Base-by-base conservation (phyloP, 2,329 filamentous ascomycete genomes). In the Apiospora pterosperma region DNA sequence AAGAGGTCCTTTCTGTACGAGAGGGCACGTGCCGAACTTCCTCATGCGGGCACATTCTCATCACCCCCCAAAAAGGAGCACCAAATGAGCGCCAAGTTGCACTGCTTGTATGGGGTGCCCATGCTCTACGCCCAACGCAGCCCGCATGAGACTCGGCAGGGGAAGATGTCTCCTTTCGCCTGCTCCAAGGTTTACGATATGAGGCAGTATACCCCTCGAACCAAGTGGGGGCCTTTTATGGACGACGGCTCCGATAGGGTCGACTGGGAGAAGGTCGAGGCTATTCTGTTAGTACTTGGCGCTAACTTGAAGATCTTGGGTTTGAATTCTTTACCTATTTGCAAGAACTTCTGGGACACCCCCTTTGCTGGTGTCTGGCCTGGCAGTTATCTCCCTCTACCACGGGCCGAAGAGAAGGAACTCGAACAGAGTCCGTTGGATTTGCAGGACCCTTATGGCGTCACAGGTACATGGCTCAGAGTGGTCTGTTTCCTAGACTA, bases 231-330 rank as follows among this genome's bases (percentile, higher is more conserved):
- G 0, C 92, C 92, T 0, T 94, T 92, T 70, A 78, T 84, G 71
- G 79, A 85, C 61, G 90, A 93, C 71, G 86, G 84, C 1, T 83
- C 80, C 2, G 82, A 80, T 62, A 76, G 77, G 5, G 88, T 92
- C 0, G 91, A 95, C 75, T 95, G 92, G 92, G 90, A 94, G 76
- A 92, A 91, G 78, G 78, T 93, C 12, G 91, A 94, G 76, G 88
- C 90, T 10, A 85, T 93, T 63, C 86, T 93, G 81, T 80, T 93
- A 4, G 86, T 90, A 2, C 76, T 94, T 4, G 85, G 84, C 4
- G 82, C 85, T 72, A 93, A 92, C 72, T 80, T 91, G 62, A 76
- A 79, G 42, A 72, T 76, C 11, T 84, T 85, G 68, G 77, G 80
- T 14, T 74, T 82, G 11, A 76, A 80, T 39, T 71, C 72, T 8